Base-by-base conservation (phyloP, 331 rosid genomes). In the Dryas integrifolia region DNA sequence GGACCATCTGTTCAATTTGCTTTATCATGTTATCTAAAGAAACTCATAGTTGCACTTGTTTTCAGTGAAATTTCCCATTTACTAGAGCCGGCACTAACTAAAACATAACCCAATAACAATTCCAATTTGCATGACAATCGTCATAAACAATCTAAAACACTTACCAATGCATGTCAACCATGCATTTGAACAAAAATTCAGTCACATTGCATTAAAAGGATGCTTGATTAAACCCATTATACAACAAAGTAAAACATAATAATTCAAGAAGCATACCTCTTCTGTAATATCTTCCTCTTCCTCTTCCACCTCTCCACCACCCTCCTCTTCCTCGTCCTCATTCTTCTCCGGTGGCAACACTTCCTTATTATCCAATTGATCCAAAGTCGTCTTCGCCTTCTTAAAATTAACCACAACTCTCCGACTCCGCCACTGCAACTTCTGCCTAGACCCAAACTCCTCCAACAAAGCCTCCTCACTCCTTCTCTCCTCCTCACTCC, bases 361-460 rank as follows among this genome's bases (percentile, higher is more conserved):
- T 78, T 91, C 96, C 81, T 85, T 88, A 72, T 94, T 86, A 83
- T 91, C 98, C 88, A 94, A 82, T 65, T 84, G 96, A 70, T 91
- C 96, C 82, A 94, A 88, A 45, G 90, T 88, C 7, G 91, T 91
- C 78, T 85, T 88, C 12, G 97, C 98, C 88, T 91, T 94, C 55
- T 73, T 60, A 68, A 77, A 94, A 82, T 89, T 89, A 59, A 73
- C 70, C 67, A 81, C 58, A 62, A 94, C 59, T 83, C 91, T 94
- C 81, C 74, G 77, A 71, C 76, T 84, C 80, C 67, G 75, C 98
- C 98, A 91, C 78, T 82, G 90, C 41, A 86, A 91, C 87, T 91
- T 94, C 81, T 86, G 86, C 88, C 97, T 83, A 13, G 81, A 74
- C 74, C 96, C 98, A 65, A 94, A 94, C 61, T 94, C 97, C 73